A percentile compares a stretch with the other conserved stretches of the same genome.
Conservation (phyloP, 768 basidiomycete species). For the Suillus variegatus region DNA sequence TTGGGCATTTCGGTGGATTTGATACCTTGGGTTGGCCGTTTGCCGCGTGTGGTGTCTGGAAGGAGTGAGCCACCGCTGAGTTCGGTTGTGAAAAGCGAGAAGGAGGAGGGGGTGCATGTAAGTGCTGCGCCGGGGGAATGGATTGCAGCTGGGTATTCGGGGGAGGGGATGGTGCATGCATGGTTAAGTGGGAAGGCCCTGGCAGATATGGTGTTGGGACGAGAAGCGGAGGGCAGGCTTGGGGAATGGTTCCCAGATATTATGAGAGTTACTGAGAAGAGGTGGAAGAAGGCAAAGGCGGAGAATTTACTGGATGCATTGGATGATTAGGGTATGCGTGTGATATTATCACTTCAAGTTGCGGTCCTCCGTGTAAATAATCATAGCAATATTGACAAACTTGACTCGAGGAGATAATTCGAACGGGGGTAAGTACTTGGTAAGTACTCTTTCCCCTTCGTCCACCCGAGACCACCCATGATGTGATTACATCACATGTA, state of each 20-base stretch:
- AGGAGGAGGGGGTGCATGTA: constrained; percentile 1
- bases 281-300: constrained; percentile 56
- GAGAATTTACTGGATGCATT: constrained; percentile 34
- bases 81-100: background rate
- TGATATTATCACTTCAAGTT: background rate
- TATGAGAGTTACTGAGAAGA: constrained; percentile 46
- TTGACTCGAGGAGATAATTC: too few relatives aligned
- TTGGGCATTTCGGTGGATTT: constrained; percentile 62
- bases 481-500: too few relatives aligned
- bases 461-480: too few relatives aligned
- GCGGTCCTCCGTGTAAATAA: too few relatives aligned
- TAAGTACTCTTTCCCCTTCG: too few relatives aligned
- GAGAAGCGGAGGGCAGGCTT: constrained; percentile 28
- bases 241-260: constrained; percentile 52
- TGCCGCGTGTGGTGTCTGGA: constrained; percentile 50
- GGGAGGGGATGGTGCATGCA: constrained; percentile 75
- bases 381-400: too few relatives aligned
- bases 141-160: constrained; percentile 70
- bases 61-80: constrained; percentile 29
- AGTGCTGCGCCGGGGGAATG: constrained; percentile 58
- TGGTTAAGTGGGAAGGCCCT: constrained; percentile 66
- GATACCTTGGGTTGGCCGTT: constrained; percentile 71
- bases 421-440: too few relatives aligned
- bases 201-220: constrained; percentile 57
- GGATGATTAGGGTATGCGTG: background rate